phyloP scores from a whole-genome alignment of 306 rosid species.

The Lagenaria siceraria region DNA sequence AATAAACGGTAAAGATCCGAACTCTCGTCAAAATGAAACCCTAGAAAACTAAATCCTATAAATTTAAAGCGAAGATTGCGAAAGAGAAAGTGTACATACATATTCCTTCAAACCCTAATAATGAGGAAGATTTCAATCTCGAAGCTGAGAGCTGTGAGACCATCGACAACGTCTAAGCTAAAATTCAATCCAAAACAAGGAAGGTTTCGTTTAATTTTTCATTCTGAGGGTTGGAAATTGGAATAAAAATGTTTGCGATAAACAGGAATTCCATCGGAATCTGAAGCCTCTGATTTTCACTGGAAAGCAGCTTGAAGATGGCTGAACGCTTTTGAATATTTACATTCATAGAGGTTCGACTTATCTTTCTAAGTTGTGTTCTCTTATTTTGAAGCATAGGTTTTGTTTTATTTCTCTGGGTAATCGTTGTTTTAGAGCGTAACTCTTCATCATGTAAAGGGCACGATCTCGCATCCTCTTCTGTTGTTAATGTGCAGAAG shows the following conservation, averaged over 20 bases:
- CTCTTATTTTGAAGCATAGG: too few species aligned
- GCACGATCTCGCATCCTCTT: constrained; percentile 24
- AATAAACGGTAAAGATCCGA: background rate
- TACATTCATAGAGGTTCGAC: constrained; percentile 59
- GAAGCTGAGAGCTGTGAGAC: constrained; percentile 84
- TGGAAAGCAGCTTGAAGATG: constrained; percentile 79
- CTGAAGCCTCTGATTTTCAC: constrained; percentile 29
- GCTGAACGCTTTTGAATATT: constrained; percentile 47
- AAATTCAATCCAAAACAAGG: too few species aligned
- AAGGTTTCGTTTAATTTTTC: too few species aligned
- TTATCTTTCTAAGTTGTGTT: background rate
- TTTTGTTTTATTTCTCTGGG: background rate
- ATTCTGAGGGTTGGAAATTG: too few species aligned
- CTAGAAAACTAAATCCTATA: background rate
- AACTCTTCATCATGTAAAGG: background rate
- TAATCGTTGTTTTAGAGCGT: background rate
- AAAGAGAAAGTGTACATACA: constrained; percentile 35
- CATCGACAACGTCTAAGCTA: constrained; percentile 56
- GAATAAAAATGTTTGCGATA: too few species aligned
- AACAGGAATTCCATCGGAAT: too few species aligned
- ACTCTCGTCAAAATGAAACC: background rate
- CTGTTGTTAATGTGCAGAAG: constrained; percentile 15
- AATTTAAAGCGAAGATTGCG: background rate
- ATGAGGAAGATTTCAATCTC: constrained; percentile 77
- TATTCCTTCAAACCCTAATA: constrained; percentile 60